Evolutionary conservation across 1,139 yeast genomes (phyloP).

Genomic region (Debaryomycetaceae sp.): DNA sequence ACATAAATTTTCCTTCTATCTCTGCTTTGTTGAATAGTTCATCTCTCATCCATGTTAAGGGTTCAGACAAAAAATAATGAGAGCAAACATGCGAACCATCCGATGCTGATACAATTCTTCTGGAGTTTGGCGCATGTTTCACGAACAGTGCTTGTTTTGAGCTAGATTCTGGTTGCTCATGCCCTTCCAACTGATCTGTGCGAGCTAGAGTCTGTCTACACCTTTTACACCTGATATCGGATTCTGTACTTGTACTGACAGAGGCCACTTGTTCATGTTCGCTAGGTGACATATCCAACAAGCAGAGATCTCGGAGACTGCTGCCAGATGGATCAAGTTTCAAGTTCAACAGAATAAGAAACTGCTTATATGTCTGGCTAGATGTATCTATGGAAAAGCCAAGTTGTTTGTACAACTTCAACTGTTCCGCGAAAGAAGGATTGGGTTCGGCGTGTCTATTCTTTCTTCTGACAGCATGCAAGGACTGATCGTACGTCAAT

Average conservation of each 20-base stretch:
- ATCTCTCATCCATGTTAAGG: constrained; percentile 84
- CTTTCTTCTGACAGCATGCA: constrained; percentile 67
- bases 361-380: constrained; percentile 24
- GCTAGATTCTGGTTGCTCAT: constrained; percentile 55
- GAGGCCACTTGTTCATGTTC: neutral
- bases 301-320: constrained; percentile 13
- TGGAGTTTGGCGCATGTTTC: constrained; percentile 57
- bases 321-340: constrained; percentile 28
- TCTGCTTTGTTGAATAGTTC: constrained; percentile 65
- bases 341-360: constrained; percentile 21
- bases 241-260: constrained; percentile 8
- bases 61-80: constrained; percentile 78
- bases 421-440: constrained; percentile 69
- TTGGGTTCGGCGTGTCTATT: constrained; percentile 68
- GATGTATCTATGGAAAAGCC: constrained; percentile 22
- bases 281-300: constrained; percentile 8
- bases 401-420: constrained; percentile 51
- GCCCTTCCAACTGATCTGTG: constrained; percentile 50
- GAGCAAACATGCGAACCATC: constrained; percentile 64
- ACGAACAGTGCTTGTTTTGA: constrained; percentile 63
- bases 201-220: constrained; percentile 61
- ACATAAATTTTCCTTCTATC: constrained; percentile 78
- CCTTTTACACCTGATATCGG: constrained; percentile 61
- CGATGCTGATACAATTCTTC: constrained; percentile 54
- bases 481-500: constrained; percentile 55